Evolutionary conservation across 805 yeast genomes (phyloP).

Genomic region (Kluyveromyces nonfermentans): DNA sequence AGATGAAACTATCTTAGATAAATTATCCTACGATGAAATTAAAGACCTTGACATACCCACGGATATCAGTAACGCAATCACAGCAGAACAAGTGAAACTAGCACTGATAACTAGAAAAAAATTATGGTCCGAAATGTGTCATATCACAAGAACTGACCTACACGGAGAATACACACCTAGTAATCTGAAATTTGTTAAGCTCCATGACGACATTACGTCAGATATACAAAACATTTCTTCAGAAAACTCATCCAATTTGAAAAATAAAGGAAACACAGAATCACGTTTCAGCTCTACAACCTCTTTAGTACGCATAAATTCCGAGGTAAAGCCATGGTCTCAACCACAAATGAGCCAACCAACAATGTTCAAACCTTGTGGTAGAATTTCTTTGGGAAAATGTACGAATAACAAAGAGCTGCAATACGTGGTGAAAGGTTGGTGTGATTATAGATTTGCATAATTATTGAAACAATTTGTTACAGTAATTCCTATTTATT

Average conservation of each 20-base stretch:
- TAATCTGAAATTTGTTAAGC: conserved; percentile 14
- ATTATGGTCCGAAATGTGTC: conserved; percentile 24
- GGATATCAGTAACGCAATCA: conserved; percentile 8
- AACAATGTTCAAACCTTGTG: conserved; percentile 25
- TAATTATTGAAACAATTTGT: not conserved
- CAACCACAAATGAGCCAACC: conserved; percentile 4
- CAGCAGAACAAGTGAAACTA: conserved; percentile 18
- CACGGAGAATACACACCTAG: conserved; percentile 24
- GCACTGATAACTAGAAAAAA: conserved; percentile 26
- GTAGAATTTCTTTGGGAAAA: conserved; percentile 16
- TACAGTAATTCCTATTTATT: not conserved
- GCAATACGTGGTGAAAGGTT: conserved; percentile 29
- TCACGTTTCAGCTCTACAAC: conserved; percentile 2
- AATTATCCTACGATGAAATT: conserved; percentile 15
- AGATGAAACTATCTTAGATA: conserved; percentile 21
- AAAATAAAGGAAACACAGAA: not conserved
- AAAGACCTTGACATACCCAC: conserved; percentile 13
- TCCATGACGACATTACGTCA: not conserved
- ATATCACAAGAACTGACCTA: conserved; percentile 20
- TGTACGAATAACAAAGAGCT: conserved; percentile 9
- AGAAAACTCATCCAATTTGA: not conserved
- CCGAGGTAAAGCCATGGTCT: conserved; percentile 23
- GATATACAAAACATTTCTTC: not conserved
- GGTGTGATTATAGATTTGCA: conserved; percentile 25
- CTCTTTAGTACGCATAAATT: conserved; percentile 19